Evolutionary conservation across 371 early-diverging fungal species (phyloP).

Genomic region (Lichtheimia ramosa): DNA sequence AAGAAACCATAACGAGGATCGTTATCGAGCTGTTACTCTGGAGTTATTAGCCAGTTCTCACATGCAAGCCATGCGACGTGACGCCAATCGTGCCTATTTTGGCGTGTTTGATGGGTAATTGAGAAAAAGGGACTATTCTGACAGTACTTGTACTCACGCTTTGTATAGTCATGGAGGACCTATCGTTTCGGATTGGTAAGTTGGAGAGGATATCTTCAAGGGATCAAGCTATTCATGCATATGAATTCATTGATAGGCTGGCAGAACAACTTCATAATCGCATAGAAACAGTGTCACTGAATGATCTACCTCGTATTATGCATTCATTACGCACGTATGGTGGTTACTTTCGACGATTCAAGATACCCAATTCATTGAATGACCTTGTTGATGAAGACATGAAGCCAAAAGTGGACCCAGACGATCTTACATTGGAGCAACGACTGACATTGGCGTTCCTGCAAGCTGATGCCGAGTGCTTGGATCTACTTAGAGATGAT

Average conservation of each 20-base stretch:
- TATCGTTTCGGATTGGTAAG: conserved; percentile 45
- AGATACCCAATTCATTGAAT: conserved; percentile 27
- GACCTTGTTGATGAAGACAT: conserved; percentile 28
- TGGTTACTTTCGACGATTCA: conserved; percentile 48
- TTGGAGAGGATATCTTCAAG: background rate
- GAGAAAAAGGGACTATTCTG: background rate
- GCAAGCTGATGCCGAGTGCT: conserved; percentile 45
- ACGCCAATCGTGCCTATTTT: conserved; percentile 44
- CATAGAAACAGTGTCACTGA: conserved; percentile 37
- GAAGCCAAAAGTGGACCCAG: conserved; percentile 2
- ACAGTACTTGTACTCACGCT: background rate
- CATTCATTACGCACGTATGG: conserved; percentile 30
- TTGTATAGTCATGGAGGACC: conserved; percentile 44
- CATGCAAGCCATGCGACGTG: conserved; percentile 26
- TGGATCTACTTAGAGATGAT: conserved; percentile 31
- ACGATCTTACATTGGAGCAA: conserved; percentile 57
- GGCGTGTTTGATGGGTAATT: conserved; percentile 58
- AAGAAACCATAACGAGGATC: conserved; percentile 47
- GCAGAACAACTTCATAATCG: conserved; percentile 39
- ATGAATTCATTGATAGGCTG: conserved; percentile 25
- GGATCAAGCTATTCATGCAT: background rate
- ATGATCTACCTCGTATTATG: conserved; percentile 37
- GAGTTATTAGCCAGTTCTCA: conserved; percentile 22
- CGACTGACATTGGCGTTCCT: conserved; percentile 56
- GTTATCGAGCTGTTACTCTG: conserved; percentile 34